These are phyloP conservation scores for Helotiales sp. DNA, from an alignment of 2,329 filamentous ascomycete species.

Conservation along the genomic window DNA sequence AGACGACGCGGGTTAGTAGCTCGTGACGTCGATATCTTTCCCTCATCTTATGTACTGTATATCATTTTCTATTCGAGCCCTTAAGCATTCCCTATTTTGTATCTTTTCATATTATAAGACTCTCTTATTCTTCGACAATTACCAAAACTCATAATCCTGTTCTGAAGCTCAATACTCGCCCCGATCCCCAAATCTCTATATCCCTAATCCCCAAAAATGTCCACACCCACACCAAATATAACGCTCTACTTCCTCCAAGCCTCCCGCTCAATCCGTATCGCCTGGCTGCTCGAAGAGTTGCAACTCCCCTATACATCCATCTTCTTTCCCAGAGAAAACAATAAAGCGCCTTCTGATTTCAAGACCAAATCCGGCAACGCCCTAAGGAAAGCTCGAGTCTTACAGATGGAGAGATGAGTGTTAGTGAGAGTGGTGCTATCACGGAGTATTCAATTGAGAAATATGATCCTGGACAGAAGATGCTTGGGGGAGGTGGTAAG, in stretches of 20 bases:
- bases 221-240: conserved; percentile 9
- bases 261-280: conserved; percentile 35
- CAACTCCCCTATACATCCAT: conserved; percentile 42
- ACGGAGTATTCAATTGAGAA: conserved; percentile 47
- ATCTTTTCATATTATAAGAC: too few species aligned
- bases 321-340: conserved; percentile 40
- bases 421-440: conserved; percentile 48
- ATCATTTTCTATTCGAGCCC: too few species aligned
- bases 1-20: conserved; percentile 9
- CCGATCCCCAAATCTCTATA: neutral
- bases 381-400: conserved; percentile 46
- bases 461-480: conserved; percentile 41
- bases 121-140: too few species aligned
- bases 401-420: conserved; percentile 40
- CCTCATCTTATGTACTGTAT: neutral
- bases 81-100: too few species aligned
- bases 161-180: too few species aligned
- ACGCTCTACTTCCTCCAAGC: conserved; percentile 49
- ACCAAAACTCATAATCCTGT: too few species aligned
- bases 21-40: conserved; percentile 6
- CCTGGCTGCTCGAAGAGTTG: conserved; percentile 48
- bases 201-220: conserved; percentile 1
- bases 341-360: conserved; percentile 43
- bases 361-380: conserved; percentile 41
- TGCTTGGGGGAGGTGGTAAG: too few species aligned